Conservation (phyloP, 495 filamentous ascomycete species). For the Lasiosphaeria ovina region DNA sequence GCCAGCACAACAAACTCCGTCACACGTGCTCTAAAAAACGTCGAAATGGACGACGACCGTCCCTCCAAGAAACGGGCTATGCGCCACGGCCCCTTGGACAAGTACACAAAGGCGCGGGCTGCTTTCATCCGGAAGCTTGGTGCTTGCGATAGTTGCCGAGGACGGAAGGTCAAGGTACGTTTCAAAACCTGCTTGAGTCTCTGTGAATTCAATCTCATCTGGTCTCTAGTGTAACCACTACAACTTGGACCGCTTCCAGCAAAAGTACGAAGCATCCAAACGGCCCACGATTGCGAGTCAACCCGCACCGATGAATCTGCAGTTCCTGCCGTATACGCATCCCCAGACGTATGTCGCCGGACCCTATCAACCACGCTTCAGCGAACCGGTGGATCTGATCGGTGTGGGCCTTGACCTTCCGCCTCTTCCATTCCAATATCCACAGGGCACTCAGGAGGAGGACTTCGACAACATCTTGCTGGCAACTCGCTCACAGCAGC, state of each 20-base stretch:
- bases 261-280: constrained; percentile 9
- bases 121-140: constrained; percentile 29
- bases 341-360: background rate
- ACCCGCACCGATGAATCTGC: background rate
- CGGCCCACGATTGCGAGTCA: background rate
- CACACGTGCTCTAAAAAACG: constrained; percentile 4
- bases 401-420: constrained; percentile 11
- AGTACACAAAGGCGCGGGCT: constrained; percentile 15
- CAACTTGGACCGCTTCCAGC: constrained; percentile 12
- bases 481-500: background rate
- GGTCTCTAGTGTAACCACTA: constrained; percentile 13
- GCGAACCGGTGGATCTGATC: constrained; percentile 2
- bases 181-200: background rate
- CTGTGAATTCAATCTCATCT: no score
- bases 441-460: background rate
- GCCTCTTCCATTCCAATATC: background rate
- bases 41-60: constrained; percentile 9
- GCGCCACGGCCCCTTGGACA: constrained; percentile 22
- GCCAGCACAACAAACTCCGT: constrained; percentile 21
- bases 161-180: constrained; percentile 24
- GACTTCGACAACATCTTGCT: constrained; percentile 8
- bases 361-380: constrained; percentile 4
- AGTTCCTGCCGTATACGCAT: background rate
- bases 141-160: constrained; percentile 26
- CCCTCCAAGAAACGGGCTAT: constrained; percentile 8